Conservation (phyloP, 2,329 filamentous ascomycete species). For the Coniella vitis region DNA sequence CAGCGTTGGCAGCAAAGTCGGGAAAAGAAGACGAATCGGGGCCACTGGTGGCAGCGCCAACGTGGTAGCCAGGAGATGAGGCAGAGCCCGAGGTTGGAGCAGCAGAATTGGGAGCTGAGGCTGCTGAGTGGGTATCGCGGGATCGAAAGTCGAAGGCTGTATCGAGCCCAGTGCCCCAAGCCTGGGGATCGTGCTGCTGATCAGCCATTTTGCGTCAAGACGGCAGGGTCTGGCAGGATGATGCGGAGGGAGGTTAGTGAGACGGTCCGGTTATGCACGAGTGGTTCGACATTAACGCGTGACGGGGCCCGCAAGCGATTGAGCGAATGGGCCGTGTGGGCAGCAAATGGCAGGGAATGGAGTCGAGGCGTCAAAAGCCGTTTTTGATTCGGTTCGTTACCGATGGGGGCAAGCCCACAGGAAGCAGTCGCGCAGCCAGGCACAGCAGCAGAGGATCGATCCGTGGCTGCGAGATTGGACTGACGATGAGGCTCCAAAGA, state of each 20-base stretch:
- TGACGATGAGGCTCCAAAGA: not conserved
- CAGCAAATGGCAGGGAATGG: not conserved
- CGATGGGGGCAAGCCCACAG: slow-evolving; percentile 1
- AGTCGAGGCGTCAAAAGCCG: not conserved
- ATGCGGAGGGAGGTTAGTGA: slow-evolving; percentile 15
- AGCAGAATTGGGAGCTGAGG: slow-evolving; percentile 9
- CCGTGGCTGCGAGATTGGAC: not conserved
- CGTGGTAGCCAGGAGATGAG: slow-evolving; percentile 7
- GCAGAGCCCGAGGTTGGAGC: slow-evolving; percentile 8
- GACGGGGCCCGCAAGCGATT: slow-evolving; percentile 20
- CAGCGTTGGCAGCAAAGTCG: slow-evolving; percentile 9
- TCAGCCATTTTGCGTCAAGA: slow-evolving; percentile 23
- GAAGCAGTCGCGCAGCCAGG: not conserved
- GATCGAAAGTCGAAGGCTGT: slow-evolving; percentile 14
- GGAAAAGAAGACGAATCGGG: slow-evolving; percentile 6
- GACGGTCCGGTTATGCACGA: slow-evolving; percentile 26
- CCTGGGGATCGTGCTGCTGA: slow-evolving; percentile 20
- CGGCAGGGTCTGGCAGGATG: slow-evolving; percentile 1
- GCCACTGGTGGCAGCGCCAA: slow-evolving; percentile 6
- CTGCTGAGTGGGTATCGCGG: slow-evolving; percentile 11
- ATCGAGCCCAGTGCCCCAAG: slow-evolving; percentile 13
- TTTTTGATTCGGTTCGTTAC: slow-evolving; percentile 5
- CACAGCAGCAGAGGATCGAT: not conserved
- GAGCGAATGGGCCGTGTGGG: slow-evolving; percentile 17
- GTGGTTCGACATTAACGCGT: slow-evolving; percentile 29